These are phyloP conservation scores for Ettlia oleoabundans DNA, from an alignment of 139 green algal species.

Conservation along the genomic window DNA sequence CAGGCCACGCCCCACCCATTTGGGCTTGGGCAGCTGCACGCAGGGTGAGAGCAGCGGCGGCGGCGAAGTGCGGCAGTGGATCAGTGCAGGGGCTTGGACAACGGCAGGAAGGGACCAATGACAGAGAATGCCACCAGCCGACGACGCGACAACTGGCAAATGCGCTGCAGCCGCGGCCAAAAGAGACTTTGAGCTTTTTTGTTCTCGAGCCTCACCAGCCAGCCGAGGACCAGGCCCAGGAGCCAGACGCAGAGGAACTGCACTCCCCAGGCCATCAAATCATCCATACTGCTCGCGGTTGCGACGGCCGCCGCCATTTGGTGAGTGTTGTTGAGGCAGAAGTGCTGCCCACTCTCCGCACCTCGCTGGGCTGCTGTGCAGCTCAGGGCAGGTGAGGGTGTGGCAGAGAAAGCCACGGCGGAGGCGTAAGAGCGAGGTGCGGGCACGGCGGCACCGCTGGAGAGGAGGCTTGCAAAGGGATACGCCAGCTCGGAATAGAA, in stretches of 20 bases:
- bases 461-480: too few relatives aligned
- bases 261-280: not conserved
- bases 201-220: not conserved
- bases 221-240: constrained; percentile 37
- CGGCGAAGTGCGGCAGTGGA: too few relatives aligned
- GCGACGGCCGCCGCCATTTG: not conserved
- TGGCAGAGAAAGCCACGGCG: not conserved
- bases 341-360: not conserved
- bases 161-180: not conserved
- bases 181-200: not conserved
- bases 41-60: too few relatives aligned
- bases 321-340: not conserved
- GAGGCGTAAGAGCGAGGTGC: not conserved
- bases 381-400: not conserved
- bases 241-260: constrained; percentile 31
- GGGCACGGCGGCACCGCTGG: too few relatives aligned
- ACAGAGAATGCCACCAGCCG: not conserved
- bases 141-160: too few relatives aligned
- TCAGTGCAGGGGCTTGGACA: too few relatives aligned
- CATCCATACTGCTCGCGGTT: not conserved
- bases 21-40: constrained; percentile 53
- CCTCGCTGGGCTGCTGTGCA: not conserved
- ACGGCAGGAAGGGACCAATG: too few relatives aligned
- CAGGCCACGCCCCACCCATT: constrained; percentile 43
- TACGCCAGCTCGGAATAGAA: too few relatives aligned